Evolutionary conservation across 1,284 basidiomycete species (phyloP), one percentile per base, ranked within the genome.

Genomic region (Leccinum variabile): DNA sequence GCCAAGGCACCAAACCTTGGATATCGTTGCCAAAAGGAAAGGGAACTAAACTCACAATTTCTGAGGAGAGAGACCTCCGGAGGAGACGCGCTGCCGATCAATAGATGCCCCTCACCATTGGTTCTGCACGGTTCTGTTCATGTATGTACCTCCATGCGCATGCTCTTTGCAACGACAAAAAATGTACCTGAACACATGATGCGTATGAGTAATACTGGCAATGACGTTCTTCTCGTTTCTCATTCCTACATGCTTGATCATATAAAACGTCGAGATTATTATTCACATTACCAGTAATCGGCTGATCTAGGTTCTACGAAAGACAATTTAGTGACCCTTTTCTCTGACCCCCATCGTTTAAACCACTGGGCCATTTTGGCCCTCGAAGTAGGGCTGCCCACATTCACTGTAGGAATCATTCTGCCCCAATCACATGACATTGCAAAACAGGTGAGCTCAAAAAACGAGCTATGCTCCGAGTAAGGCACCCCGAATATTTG

Each of bases 11-110:
- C 78, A 99, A 99, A 87, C 88, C 97, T 62, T 95, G 95, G 91
- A 87, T 99, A 82, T 98, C 97, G 57, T 83, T 99, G 75, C 97
- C 97, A 73, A 96, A 94, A 84, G 97, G 97, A 81, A 97, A 97
- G 86, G 97, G 97, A 82, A 91, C 90, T 77, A 96, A 96, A 82
- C 90, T 97, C 68, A 92, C 91, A 63, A 94, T 94, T 72, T 85
- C 92, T 14, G 91, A 94, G 83, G 91, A 94, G 82, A 83, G 92
- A 68, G 91, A 94, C 78, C 79, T 85, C 71, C 85, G 84, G 83
- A 88, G 90, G 83, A 90, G 85, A 80, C 83, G 84, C 60, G 82
- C 86, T 63, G 80, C 85, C 63, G 88, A 89, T 76, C 78, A 84
- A 77, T 85, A 81, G 76, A 77, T 66, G 67, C 59, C 2, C 16